Percentiles rank a stretch among this genome's conserved stretches.
Conservation (phyloP, 2,329 filamentous ascomycete species). For the Fonsecaea nubica region DNA sequence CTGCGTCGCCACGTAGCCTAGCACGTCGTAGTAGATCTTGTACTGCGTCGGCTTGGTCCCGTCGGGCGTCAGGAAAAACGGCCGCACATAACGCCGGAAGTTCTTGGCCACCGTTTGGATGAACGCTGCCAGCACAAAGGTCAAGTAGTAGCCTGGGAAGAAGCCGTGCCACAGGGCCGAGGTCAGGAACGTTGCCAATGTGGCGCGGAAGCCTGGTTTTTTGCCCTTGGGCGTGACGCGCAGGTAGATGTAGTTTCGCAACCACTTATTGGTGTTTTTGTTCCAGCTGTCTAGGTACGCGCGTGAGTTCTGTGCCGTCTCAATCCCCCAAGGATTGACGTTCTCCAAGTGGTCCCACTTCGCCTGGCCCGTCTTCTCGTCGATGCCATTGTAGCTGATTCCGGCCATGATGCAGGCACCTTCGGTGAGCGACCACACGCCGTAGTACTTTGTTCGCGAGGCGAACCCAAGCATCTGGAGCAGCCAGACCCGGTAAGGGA, state of each 20-base stretch:
- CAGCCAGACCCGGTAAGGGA: constrained; percentile 76
- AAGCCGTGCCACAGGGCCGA: constrained; percentile 99
- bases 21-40: constrained; percentile 87
- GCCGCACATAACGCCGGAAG: constrained; percentile 84
- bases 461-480: constrained; percentile 85
- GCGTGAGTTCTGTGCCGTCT: constrained; percentile 90
- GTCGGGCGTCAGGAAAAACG: constrained; percentile 86
- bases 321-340: constrained; percentile 82
- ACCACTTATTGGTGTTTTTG: constrained; percentile 97
- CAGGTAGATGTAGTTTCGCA: constrained; percentile 94
- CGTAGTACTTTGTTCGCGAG: constrained; percentile 91
- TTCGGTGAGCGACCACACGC: constrained; percentile 91
- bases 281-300: constrained; percentile 94
- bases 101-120: constrained; percentile 95
- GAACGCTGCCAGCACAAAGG: constrained; percentile 87
- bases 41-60: constrained; percentile 70
- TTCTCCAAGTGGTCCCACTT: constrained; percentile 92
- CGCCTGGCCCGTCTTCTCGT: constrained; percentile 81
- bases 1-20: constrained; percentile 78
- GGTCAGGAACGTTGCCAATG: constrained; percentile 89
- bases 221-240: constrained; percentile 93
- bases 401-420: constrained; percentile 93
- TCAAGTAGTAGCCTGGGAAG: constrained; percentile 93
- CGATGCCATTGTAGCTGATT: constrained; percentile 91
- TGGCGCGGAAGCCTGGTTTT: constrained; percentile 95